Evolutionary conservation across 2,329 filamentous ascomycete genomes (phyloP).

Genomic region (Colletotrichum gloeosporioides): DNA sequence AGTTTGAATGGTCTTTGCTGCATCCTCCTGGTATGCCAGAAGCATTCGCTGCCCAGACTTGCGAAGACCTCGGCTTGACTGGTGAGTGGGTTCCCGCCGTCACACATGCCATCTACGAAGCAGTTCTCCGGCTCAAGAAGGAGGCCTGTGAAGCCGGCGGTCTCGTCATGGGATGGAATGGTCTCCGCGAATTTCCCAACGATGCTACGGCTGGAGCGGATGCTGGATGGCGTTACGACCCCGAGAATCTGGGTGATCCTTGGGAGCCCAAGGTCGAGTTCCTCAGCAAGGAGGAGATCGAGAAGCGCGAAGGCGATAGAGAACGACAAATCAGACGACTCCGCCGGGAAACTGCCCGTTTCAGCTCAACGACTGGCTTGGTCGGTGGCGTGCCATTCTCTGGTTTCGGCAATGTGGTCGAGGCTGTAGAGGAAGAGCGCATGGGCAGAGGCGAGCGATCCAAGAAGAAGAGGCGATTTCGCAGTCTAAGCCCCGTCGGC

Average conservation of each 20-base stretch:
- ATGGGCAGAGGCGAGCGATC: slow-evolving; percentile 92
- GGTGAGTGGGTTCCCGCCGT: slow-evolving; percentile 96
- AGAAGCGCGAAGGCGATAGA: slow-evolving; percentile 93
- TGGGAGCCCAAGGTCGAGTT: slow-evolving; percentile 85
- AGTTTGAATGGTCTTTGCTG: slow-evolving; percentile 95
- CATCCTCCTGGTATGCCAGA: slow-evolving; percentile 93
- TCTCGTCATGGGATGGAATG: slow-evolving; percentile 76
- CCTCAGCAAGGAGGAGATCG: slow-evolving; percentile 93
- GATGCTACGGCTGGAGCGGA: slow-evolving; percentile 83
- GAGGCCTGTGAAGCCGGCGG: slow-evolving; percentile 94
- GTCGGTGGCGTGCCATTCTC: slow-evolving; percentile 73
- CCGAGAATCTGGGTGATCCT: slow-evolving; percentile 82
- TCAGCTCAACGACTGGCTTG: slow-evolving; percentile 86
- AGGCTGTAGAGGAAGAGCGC: slow-evolving; percentile 70
- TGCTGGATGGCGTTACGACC: slow-evolving; percentile 95
- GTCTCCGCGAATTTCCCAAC: slow-evolving; percentile 76
- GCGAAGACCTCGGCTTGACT: slow-evolving; percentile 85
- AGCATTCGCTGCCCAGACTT: slow-evolving; percentile 89
- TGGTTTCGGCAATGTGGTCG: slow-evolving; percentile 54
- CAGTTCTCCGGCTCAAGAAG: slow-evolving; percentile 90
- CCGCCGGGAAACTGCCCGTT: slow-evolving; percentile 88
- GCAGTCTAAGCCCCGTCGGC: slow-evolving; percentile 83
- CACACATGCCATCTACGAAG: slow-evolving; percentile 96
- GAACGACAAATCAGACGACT: slow-evolving; percentile 89
- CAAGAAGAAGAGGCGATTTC: slow-evolving; percentile 94